Evolutionary conservation across 495 filamentous ascomycete genomes (phyloP).

Genomic region (Bathelium albidoporum): DNA sequence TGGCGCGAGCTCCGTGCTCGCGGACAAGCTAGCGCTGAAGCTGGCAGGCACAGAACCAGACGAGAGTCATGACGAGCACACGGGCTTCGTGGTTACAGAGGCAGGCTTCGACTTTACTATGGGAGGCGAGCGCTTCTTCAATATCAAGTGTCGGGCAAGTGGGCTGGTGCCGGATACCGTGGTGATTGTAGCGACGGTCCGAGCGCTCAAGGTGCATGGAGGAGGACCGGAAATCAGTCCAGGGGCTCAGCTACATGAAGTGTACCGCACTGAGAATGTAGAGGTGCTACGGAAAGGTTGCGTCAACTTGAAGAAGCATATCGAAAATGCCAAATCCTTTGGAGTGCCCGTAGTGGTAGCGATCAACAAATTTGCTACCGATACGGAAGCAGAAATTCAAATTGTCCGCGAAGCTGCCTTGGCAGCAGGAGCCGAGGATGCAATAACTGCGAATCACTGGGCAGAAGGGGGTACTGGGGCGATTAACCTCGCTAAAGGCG

Average conservation of each 20-base stretch:
- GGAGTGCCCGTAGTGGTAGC: slow-evolving; percentile 95
- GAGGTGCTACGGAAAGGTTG: slow-evolving; percentile 83
- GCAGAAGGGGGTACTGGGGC: slow-evolving; percentile 90
- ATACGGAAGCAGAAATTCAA: slow-evolving; percentile 85
- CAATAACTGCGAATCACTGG: slow-evolving; percentile 92
- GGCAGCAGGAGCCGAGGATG: slow-evolving; percentile 86
- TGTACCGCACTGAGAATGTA: slow-evolving; percentile 88
- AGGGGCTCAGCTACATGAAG: slow-evolving; percentile 67
- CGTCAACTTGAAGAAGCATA: slow-evolving; percentile 89
- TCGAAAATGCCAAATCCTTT: slow-evolving; percentile 75
- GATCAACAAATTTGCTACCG: slow-evolving; percentile 91
- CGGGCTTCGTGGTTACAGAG: slow-evolving; percentile 94
- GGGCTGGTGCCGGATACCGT: slow-evolving; percentile 87
- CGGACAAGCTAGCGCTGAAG: slow-evolving; percentile 91
- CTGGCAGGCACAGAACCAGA: slow-evolving; percentile 92
- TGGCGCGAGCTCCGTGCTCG: slow-evolving; percentile 85
- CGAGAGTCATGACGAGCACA: slow-evolving; percentile 73
- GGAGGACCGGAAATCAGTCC: slow-evolving; percentile 86
- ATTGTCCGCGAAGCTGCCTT: slow-evolving; percentile 83
- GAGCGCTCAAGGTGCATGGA: slow-evolving; percentile 92
- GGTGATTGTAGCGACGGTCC: slow-evolving; percentile 89
- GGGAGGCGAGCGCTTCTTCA: slow-evolving; percentile 99
- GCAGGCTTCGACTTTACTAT: slow-evolving; percentile 99
- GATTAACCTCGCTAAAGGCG: slow-evolving; percentile 74
- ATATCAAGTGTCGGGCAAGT: slow-evolving; percentile 96